Evolutionary conservation across 208 protist species (phyloP).

Genomic region (Crithidia sp.): DNA sequence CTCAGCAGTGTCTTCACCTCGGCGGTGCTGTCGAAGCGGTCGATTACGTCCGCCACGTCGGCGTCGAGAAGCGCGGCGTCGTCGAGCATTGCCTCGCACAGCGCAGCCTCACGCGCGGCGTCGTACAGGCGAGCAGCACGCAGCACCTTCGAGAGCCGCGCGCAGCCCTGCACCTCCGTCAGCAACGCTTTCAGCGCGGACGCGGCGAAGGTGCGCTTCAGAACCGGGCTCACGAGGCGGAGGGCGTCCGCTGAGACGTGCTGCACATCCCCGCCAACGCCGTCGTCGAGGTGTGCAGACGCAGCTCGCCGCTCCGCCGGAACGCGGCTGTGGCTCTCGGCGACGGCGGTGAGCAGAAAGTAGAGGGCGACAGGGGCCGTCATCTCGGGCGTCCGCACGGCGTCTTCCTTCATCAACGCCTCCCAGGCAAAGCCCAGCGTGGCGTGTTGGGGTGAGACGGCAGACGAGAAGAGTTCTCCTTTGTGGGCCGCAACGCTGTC

Average conservation of each 20-base stretch:
- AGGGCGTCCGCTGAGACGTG: background rate
- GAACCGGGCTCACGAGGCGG: conserved; percentile 31
- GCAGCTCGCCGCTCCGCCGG: conserved; percentile 11
- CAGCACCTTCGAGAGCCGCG: conserved; percentile 45
- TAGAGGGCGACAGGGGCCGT: conserved; percentile 76
- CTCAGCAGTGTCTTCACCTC: conserved; percentile 81
- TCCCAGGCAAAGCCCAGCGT: conserved; percentile 71
- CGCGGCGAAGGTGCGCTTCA: conserved; percentile 55
- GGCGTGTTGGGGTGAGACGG: conserved; percentile 20
- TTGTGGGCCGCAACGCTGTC: conserved; percentile 52
- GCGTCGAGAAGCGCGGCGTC: conserved; percentile 43
- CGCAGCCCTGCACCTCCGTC: conserved; percentile 18
- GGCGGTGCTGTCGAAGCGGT: conserved; percentile 59
- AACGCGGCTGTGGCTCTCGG: conserved; percentile 36
- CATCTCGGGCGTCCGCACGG: conserved; percentile 61
- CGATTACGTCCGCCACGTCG: conserved; percentile 48
- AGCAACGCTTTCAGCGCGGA: conserved; percentile 38
- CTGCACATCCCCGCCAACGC: conserved; percentile 18
- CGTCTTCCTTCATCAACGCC: conserved; percentile 65
- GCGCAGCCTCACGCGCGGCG: conserved; percentile 60
- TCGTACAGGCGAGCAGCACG: conserved; percentile 39
- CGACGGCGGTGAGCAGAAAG: conserved; percentile 56
- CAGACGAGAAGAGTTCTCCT: conserved; percentile 40
- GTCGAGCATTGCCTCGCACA: conserved; percentile 77
- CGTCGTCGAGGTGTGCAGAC: conserved; percentile 48